Conservation (phyloP, 176 grass and related monocot genomes). For the Oryza meyeriana region DNA sequence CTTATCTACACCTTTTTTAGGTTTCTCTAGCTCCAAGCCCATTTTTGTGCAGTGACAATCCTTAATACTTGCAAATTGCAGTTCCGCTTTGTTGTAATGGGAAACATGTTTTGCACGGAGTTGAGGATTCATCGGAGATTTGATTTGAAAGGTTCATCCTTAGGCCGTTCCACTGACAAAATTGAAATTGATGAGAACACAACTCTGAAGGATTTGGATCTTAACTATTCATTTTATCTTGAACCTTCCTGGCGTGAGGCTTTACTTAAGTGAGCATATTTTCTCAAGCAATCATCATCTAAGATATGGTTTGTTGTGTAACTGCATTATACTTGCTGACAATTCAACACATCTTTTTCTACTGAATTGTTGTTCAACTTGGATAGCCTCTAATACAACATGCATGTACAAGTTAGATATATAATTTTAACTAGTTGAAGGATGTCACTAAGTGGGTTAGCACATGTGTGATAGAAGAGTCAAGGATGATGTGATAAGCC, state of each 20-base stretch:
- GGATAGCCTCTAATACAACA: not conserved
- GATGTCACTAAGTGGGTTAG: not conserved
- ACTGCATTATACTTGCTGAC: not conserved
- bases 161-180: constrained; percentile 88
- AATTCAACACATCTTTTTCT: not conserved
- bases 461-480: not conserved
- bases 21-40: not conserved
- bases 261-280: constrained; percentile 69
- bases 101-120: constrained; percentile 99
- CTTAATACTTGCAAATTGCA: constrained; percentile 48
- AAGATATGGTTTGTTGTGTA: constrained; percentile 16
- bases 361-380: not conserved
- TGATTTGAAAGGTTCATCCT: constrained; percentile 97
- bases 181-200: constrained; percentile 98
- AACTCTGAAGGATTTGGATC: constrained; percentile 97
- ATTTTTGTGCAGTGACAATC: constrained; percentile 13
- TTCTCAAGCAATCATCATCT: not conserved
- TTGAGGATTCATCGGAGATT: constrained; percentile 91
- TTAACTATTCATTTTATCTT: constrained; percentile 93
- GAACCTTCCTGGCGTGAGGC: constrained; percentile 98
- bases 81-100: constrained; percentile 99
- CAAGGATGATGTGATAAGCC: not conserved
- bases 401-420: not conserved
- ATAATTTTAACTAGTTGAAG: not conserved
- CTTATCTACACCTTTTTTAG: constrained; percentile 14